Evolutionary conservation across 352 stramenopile species (phyloP).

Genomic region (Pythium sukuiense): DNA sequence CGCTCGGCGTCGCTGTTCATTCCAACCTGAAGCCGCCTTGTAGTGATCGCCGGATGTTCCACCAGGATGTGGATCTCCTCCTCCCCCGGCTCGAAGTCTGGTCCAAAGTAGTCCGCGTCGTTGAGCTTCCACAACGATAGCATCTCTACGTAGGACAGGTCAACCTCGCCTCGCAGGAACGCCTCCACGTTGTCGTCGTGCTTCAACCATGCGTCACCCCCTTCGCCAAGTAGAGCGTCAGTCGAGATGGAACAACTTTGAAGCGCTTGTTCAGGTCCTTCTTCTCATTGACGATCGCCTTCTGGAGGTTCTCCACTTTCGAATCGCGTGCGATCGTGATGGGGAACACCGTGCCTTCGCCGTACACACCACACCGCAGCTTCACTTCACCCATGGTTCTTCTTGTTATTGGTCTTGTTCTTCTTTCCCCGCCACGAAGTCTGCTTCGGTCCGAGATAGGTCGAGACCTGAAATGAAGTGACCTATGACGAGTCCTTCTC

Average conservation of each 20-base stretch:
- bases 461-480: too few species aligned
- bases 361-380: slow-evolving; percentile 4
- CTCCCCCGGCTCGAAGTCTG: not conserved
- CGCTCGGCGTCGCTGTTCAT: not conserved
- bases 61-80: not conserved
- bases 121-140: not conserved
- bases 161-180: not conserved
- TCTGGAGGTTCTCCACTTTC: not conserved
- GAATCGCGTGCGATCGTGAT: slow-evolving; percentile 1
- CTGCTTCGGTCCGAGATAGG: too few species aligned
- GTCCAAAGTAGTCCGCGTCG: too few species aligned
- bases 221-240: not conserved
- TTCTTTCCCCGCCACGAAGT: too few species aligned
- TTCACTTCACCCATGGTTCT: not conserved
- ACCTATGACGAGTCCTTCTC: too few species aligned
- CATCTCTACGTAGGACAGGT: not conserved
- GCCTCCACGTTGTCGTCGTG: too few species aligned
- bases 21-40: not conserved
- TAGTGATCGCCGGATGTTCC: not conserved
- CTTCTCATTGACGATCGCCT: not conserved
- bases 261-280: not conserved
- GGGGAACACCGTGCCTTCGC: slow-evolving; percentile 4
- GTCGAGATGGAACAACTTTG: not conserved
- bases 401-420: too few species aligned
- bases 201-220: not conserved